Conservation (phyloP, 192 early-diverging fungal genomes). For the Rhizophagus clarus region DNA sequence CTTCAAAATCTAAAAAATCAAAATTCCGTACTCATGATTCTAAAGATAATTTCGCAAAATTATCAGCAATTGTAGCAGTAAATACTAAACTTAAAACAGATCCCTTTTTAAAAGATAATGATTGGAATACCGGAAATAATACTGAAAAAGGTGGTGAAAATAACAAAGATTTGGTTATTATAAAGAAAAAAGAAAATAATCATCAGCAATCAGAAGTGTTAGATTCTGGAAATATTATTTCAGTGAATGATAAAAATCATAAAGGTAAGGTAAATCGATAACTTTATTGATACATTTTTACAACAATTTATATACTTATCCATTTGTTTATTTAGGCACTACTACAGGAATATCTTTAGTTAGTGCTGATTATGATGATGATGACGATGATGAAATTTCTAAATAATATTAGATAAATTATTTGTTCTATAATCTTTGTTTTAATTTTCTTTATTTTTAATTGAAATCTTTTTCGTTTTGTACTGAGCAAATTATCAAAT, state of each 20-base stretch:
- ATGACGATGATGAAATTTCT: neutral
- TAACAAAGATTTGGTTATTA: neutral
- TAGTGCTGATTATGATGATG: slow-evolving; percentile 22
- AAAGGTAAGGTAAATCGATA: neutral
- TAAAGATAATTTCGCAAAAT: slow-evolving; percentile 10
- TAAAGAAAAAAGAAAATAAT: neutral
- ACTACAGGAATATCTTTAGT: slow-evolving; percentile 4
- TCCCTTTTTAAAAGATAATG: slow-evolving; percentile 40
- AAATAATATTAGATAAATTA: neutral
- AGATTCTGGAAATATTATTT: neutral
- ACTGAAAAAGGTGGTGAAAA: neutral
- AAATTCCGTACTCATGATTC: neutral
- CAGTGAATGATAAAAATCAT: neutral
- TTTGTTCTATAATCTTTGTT: neutral
- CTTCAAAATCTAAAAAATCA: slow-evolving; percentile 2
- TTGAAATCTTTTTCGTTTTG: neutral
- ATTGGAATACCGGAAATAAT: slow-evolving; percentile 5
- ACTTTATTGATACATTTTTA: too few species aligned
- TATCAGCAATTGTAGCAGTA: slow-evolving; percentile 28
- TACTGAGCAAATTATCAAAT: too few species aligned
- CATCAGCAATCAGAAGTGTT: neutral
- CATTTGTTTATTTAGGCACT: neutral
- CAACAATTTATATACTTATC: too few species aligned
- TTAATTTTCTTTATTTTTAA: neutral
- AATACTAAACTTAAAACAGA: slow-evolving; percentile 48